Evolutionary conservation across 805 yeast genomes (phyloP).

Genomic region (Maudiozyma turicensis): DNA sequence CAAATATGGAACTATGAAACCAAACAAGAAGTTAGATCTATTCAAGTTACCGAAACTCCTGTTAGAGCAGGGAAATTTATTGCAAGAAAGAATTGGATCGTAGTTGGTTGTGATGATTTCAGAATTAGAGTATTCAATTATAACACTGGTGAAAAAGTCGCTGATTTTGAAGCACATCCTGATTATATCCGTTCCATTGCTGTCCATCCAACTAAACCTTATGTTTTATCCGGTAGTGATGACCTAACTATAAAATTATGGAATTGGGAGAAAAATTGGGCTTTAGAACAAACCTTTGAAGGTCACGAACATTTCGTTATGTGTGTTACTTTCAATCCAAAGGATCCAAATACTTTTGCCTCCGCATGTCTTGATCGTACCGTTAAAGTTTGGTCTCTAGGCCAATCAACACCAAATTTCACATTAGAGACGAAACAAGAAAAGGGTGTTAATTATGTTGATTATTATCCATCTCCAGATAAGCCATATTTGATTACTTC

Average conservation of each 20-base stretch:
- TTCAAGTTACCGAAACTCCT: slow-evolving; percentile 93
- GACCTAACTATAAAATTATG: slow-evolving; percentile 87
- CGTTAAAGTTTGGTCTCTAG: slow-evolving; percentile 93
- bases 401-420: slow-evolving; percentile 79
- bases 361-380: slow-evolving; percentile 94
- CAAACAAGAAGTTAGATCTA: slow-evolving; percentile 64
- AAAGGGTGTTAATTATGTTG: slow-evolving; percentile 92
- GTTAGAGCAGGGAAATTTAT: slow-evolving; percentile 92
- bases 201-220: slow-evolving; percentile 90
- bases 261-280: slow-evolving; percentile 97
- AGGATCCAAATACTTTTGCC: slow-evolving; percentile 95
- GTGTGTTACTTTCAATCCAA: slow-evolving; percentile 92
- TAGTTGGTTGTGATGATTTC: slow-evolving; percentile 93
- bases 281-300: slow-evolving; percentile 78
- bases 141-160: slow-evolving; percentile 88
- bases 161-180: slow-evolving; percentile 96
- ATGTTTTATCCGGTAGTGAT: slow-evolving; percentile 80
- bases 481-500: slow-evolving; percentile 91
- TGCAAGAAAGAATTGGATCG: slow-evolving; percentile 95
- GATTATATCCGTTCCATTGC: slow-evolving; percentile 91
- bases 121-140: slow-evolving; percentile 88
- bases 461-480: slow-evolving; percentile 94
- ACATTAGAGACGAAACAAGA: slow-evolving; percentile 85
- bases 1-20: slow-evolving; percentile 96
- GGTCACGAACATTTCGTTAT: slow-evolving; percentile 95